Evolutionary conservation across 2,329 filamentous ascomycete genomes (phyloP), one percentile per base, ranked within the genome.

Genomic region (Colletotrichum sp.): DNA sequence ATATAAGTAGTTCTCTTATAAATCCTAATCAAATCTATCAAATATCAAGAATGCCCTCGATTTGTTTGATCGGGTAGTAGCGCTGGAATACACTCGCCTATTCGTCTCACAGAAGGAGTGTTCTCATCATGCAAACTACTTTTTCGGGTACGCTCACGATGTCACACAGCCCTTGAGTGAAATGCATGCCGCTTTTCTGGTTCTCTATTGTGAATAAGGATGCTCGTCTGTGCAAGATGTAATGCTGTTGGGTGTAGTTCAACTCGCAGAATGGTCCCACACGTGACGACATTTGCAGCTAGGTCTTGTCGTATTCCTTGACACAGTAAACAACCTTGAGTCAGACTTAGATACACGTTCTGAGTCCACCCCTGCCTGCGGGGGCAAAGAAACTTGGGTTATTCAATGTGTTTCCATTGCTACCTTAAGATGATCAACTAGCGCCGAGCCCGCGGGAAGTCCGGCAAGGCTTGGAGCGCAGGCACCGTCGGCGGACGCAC

Each of bases 131-230:
- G 39, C 15, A n/a, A n/a, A 4, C 9, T n/a, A 7, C 9, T 6
- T 8, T n/a, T 22, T 0, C 19, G 15, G 9, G 1, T 11, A 48
- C 9, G 19, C 0, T 22, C 9, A 48, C 0, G 11, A 22, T 22
- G 5, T 12, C 44, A 12, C 22, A 8, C 6, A 48, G 5, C 15
- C 3, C 19, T 12, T 48, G 3, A 7, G 9, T 2, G 5, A 12
- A 22, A 12, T 4, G 19, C 1, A 48, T 16, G 5, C 5, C 19
- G 5, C 2, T 48, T 48, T 12, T 6, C 19, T 48, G 39, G 19
- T 48, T 11, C 3, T 22, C 4, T 39, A 4, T 16, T 39, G 36
- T 39, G 5, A 5, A 19, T 8, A 39, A 19, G 8, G 36, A 19
- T 19, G 2, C 19, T 39, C 36, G 36, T 32, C 36, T 39, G 11